Conservation (phyloP, 2,329 filamentous ascomycete genomes). For the Apiospora rasikravindrae region DNA sequence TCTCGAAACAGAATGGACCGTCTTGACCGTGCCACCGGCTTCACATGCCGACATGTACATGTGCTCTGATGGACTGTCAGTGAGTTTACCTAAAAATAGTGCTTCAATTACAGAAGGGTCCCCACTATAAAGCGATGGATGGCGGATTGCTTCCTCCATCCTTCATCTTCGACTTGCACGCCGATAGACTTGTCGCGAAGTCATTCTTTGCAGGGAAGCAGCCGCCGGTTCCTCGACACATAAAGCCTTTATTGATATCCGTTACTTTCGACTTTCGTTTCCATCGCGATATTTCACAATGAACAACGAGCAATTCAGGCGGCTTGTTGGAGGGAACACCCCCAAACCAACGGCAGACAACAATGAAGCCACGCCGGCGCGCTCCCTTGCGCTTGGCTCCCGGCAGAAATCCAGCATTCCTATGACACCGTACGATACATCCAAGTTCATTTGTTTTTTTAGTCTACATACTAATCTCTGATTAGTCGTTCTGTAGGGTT, state of each 20-base stretch:
- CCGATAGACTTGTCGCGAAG: background rate
- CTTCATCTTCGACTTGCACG: background rate
- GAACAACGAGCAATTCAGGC: constrained; percentile 96
- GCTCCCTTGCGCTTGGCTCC: constrained; percentile 69
- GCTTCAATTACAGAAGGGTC: background rate
- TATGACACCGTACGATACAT: constrained; percentile 82
- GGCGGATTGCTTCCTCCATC: background rate
- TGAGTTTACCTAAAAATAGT: background rate
- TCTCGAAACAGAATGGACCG: background rate
- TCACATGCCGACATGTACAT: background rate
- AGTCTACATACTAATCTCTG: background rate
- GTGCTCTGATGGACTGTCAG: background rate
- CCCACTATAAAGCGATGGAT: background rate
- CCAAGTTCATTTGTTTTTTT: background rate
- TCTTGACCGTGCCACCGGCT: background rate
- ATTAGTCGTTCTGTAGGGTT: constrained; percentile 68
- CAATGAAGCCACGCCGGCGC: constrained; percentile 50
- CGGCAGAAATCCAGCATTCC: constrained; percentile 81
- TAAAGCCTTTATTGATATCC: background rate
- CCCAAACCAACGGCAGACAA: constrained; percentile 45
- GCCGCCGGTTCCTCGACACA: constrained; percentile 12
- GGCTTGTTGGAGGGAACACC: constrained; percentile 66
- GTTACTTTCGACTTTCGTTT: too few relatives aligned
- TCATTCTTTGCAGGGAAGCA: constrained; percentile 18
- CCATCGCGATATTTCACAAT: constrained; percentile 54